Percentiles rank a stretch among this genome's conserved stretches.
Conservation (phyloP, 768 basidiomycete species). For the Xerocomus potaroensis region DNA sequence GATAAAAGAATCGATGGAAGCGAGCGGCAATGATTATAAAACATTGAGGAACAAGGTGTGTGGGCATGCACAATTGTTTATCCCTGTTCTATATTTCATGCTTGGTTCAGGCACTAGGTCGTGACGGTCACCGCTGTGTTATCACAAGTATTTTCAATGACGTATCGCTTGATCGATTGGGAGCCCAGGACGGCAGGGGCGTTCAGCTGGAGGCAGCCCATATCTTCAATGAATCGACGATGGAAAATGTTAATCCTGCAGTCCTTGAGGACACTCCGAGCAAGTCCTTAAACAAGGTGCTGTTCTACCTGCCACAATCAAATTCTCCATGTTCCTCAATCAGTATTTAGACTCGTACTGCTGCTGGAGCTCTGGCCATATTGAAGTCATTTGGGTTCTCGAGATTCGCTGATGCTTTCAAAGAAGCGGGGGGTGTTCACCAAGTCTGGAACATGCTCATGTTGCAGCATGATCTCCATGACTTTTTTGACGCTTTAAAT, state of each 20-base stretch:
- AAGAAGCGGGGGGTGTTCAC: not conserved
- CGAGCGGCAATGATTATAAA: not conserved
- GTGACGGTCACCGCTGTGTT: not conserved
- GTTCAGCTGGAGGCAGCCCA: not conserved
- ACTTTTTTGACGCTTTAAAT: too few species aligned
- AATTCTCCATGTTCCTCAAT: too few species aligned
- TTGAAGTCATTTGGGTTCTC: not conserved
- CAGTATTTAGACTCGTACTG: too few species aligned
- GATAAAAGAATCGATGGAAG: not conserved
- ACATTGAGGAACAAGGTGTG: not conserved
- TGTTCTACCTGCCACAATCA: too few species aligned
- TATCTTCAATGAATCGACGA: not conserved
- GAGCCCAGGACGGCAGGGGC: too few species aligned
- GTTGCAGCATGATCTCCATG: not conserved
- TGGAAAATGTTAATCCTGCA: too few species aligned
- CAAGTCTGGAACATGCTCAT: not conserved
- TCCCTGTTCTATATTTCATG: not conserved
- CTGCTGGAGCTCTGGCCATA: too few species aligned
- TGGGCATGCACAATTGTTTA: not conserved
- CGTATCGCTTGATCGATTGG: not conserved
- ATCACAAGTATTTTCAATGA: not conserved
- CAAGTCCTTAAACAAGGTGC: too few species aligned
- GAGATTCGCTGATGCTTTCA: not conserved
- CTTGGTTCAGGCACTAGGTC: not conserved
- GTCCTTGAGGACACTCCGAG: too few species aligned